Evolutionary conservation across 177 flowering plant species (phyloP).

Genomic region (Telopea speciosissima): DNA sequence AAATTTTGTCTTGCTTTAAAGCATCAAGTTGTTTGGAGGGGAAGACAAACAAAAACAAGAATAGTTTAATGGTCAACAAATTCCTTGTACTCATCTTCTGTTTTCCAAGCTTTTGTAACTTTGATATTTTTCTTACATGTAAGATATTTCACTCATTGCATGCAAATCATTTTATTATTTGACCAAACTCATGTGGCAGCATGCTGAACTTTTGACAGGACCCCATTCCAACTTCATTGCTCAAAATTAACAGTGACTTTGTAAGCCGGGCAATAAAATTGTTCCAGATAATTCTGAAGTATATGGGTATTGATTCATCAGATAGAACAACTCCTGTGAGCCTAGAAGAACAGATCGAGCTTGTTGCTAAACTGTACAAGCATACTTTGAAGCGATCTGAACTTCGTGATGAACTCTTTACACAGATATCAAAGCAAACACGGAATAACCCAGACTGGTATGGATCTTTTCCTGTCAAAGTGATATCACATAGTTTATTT

Average conservation of each 20-base stretch:
- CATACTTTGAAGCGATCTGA: conserved; percentile 90
- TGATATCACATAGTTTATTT: conserved; percentile 6
- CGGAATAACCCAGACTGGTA: conserved; percentile 86
- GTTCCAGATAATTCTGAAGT: conserved; percentile 84
- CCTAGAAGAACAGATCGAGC: conserved; percentile 78
- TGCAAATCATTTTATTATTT: neutral
- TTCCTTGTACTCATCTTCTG: neutral
- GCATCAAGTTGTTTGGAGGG: neutral
- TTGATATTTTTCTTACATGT: neutral
- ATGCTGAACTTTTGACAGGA: conserved; percentile 50
- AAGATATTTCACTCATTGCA: neutral
- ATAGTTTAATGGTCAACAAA: neutral
- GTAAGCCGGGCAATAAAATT: conserved; percentile 73
- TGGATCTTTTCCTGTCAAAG: neutral
- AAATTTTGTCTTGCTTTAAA: neutral
- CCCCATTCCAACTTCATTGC: conserved; percentile 90
- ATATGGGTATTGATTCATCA: conserved; percentile 84
- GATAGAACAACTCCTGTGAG: conserved; percentile 56
- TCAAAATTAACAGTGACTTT: conserved; percentile 72
- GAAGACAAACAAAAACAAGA: neutral
- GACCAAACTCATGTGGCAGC: neutral
- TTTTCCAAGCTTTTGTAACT: conserved; percentile 7
- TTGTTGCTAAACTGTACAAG: conserved; percentile 82
- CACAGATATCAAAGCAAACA: conserved; percentile 90
- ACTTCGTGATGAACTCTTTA: conserved; percentile 94